These are phyloP conservation scores for Barnettozyma pratensis DNA, from an alignment of 805 yeast genomes.

Conservation along the genomic window DNA sequence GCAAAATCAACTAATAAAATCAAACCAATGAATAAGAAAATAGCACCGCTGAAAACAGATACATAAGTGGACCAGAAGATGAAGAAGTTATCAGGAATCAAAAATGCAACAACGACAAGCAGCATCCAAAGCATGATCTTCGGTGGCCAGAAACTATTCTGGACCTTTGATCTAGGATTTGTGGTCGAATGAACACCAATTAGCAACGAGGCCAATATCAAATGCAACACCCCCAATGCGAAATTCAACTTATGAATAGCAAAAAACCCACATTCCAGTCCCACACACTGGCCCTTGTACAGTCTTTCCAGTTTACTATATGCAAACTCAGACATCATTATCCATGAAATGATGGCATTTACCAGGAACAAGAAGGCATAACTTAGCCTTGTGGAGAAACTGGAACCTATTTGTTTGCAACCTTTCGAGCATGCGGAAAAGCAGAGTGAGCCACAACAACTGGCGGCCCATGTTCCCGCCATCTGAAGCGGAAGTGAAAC, in stretches of 20 bases:
- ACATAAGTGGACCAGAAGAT: slow-evolving; percentile 88
- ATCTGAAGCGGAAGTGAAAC: slow-evolving; percentile 67
- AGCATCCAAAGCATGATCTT: slow-evolving; percentile 59
- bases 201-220: slow-evolving; percentile 60
- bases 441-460: slow-evolving; percentile 78
- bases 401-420: slow-evolving; percentile 50
- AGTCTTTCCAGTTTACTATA: slow-evolving; percentile 67
- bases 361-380: slow-evolving; percentile 76
- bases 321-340: slow-evolving; percentile 80
- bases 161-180: slow-evolving; percentile 75
- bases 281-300: slow-evolving; percentile 69
- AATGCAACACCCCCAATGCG: slow-evolving; percentile 77
- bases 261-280: slow-evolving; percentile 85
- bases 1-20: slow-evolving; percentile 93
- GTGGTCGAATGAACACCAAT: slow-evolving; percentile 72
- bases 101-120: slow-evolving; percentile 57
- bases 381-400: slow-evolving; percentile 76
- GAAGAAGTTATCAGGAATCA: slow-evolving; percentile 84
- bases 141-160: slow-evolving; percentile 88
- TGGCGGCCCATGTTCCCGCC: slow-evolving; percentile 58
- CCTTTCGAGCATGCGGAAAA: slow-evolving; percentile 59
- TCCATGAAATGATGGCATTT: slow-evolving; percentile 86
- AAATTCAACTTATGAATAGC: slow-evolving; percentile 92
- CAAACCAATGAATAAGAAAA: slow-evolving; percentile 85
- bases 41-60: slow-evolving; percentile 76